Percentiles rank a stretch among this genome's conserved stretches.
Conservation (phyloP, 2,329 filamentous ascomycete species). For the Xylariales sp. region DNA sequence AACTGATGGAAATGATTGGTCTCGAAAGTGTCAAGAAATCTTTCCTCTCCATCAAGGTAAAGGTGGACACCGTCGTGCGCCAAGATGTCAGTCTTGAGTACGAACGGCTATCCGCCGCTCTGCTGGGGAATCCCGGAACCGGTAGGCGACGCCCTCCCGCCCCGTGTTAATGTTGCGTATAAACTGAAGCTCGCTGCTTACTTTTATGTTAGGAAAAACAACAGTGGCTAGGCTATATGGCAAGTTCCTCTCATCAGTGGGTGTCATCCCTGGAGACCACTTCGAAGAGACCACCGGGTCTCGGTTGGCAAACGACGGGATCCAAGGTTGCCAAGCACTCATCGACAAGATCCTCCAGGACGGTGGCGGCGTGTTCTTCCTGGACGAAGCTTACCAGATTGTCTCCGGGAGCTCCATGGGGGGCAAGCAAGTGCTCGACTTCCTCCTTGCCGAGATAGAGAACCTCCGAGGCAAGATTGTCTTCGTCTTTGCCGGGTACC, state of each 20-base stretch:
- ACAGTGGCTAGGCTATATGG: constrained; percentile 70
- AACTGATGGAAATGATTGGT: constrained; percentile 66
- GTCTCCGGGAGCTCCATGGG: constrained; percentile 51
- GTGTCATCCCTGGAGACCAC: constrained; percentile 53
- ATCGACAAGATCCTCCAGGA: constrained; percentile 51
- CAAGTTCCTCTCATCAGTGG: constrained; percentile 57
- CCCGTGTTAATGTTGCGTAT: not conserved
- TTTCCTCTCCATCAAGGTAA: constrained; percentile 59
- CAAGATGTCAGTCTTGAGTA: constrained; percentile 50
- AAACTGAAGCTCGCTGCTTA: constrained; percentile 10
- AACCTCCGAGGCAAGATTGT: constrained; percentile 65
- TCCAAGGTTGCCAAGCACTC: constrained; percentile 51
- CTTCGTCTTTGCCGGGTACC: constrained; percentile 71
- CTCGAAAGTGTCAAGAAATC: constrained; percentile 64
- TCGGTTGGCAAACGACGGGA: constrained; percentile 57
- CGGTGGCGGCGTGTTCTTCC: constrained; percentile 68
- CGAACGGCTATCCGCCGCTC: constrained; percentile 57
- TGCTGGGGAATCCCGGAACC: constrained; percentile 74
- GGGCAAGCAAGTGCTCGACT: constrained; percentile 64
- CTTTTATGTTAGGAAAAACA: constrained; percentile 59
- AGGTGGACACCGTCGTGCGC: constrained; percentile 54
- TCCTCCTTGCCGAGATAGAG: constrained; percentile 67
- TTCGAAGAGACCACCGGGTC: constrained; percentile 69
- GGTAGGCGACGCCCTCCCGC: constrained; percentile 36
- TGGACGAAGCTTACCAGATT: constrained; percentile 77